phyloP scores from a whole-genome alignment of 148 eudicot genomes.

The Bassia scoparia region DNA sequence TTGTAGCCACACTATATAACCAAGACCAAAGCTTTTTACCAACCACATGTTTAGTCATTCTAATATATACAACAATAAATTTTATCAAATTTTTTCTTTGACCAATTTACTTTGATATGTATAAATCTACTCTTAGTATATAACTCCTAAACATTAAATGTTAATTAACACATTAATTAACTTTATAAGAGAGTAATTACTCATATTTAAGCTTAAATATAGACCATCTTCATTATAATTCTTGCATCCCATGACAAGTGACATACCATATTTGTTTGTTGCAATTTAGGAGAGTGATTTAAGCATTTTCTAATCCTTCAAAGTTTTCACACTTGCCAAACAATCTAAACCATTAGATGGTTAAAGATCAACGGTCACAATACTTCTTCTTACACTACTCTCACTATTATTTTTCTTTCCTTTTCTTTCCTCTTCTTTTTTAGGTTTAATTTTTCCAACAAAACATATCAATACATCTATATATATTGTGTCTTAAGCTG shows the following conservation, averaged over 20 bases:
- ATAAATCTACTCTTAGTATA: background rate
- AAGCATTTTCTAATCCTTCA: no score
- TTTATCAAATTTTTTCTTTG: conserved; percentile 12
- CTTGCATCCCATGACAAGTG: conserved; percentile 13
- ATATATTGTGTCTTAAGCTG: conserved; percentile 8
- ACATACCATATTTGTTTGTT: conserved; percentile 4
- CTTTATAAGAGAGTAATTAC: conserved; percentile 17
- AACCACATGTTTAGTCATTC: background rate
- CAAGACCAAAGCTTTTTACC: background rate
- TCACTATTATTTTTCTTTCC: no score
- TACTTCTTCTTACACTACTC: background rate
- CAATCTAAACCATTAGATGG: conserved; percentile 27
- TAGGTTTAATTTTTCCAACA: no score
- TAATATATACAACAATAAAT: conserved; percentile 17
- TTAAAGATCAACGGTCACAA: conserved; percentile 22
- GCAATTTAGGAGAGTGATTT: background rate
- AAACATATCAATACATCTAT: conserved; percentile 21
- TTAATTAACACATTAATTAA: conserved; percentile 24
- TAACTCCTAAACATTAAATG: conserved; percentile 28
- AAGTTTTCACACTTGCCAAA: background rate
- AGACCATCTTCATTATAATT: background rate
- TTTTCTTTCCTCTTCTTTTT: no score
- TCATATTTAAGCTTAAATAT: conserved; percentile 12
- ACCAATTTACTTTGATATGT: conserved; percentile 17
- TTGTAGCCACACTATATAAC: conserved; percentile 1